Evolutionary conservation across 257 asterid species (phyloP).

Genomic region (Striga asiatica): DNA sequence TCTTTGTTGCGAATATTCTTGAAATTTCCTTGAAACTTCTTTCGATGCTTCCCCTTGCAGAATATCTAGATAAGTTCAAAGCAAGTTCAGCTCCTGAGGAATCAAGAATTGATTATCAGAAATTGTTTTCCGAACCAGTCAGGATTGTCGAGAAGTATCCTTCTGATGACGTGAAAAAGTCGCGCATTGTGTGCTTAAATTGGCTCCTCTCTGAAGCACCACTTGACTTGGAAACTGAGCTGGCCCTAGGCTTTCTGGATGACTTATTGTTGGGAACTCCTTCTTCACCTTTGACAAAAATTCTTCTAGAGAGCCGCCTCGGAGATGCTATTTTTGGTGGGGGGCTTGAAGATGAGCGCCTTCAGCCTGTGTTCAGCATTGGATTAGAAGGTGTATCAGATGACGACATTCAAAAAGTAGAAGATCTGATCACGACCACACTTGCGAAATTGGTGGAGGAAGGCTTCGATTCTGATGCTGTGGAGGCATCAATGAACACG

Average conservation of each 20-base stretch:
- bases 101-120: slow-evolving; percentile 63
- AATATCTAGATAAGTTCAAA: slow-evolving; percentile 80
- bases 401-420: slow-evolving; percentile 66
- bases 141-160: slow-evolving; percentile 87
- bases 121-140: slow-evolving; percentile 70
- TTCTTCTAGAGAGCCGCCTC: slow-evolving; percentile 83
- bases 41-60: slow-evolving; percentile 34
- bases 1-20: background rate
- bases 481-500: slow-evolving; percentile 97
- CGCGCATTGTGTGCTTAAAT: slow-evolving; percentile 91
- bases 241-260: slow-evolving; percentile 79
- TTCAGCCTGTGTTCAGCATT: slow-evolving; percentile 93
- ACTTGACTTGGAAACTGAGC: slow-evolving; percentile 89
- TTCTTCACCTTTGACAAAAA: slow-evolving; percentile 93
- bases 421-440: slow-evolving; percentile 55
- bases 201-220: slow-evolving; percentile 92
- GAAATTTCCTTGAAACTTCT: slow-evolving; percentile 8
- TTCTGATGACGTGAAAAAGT: slow-evolving; percentile 76
- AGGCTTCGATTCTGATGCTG: slow-evolving; percentile 88
- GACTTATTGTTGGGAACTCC: slow-evolving; percentile 95
- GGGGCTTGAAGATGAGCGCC: slow-evolving; percentile 94
- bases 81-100: slow-evolving; percentile 80
- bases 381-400: slow-evolving; percentile 92
- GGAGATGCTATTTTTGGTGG: slow-evolving; percentile 99
- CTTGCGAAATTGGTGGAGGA: slow-evolving; percentile 64